Evolutionary conservation across 345 rosid genomes (phyloP).

Genomic region (Ailanthus altissimus): DNA sequence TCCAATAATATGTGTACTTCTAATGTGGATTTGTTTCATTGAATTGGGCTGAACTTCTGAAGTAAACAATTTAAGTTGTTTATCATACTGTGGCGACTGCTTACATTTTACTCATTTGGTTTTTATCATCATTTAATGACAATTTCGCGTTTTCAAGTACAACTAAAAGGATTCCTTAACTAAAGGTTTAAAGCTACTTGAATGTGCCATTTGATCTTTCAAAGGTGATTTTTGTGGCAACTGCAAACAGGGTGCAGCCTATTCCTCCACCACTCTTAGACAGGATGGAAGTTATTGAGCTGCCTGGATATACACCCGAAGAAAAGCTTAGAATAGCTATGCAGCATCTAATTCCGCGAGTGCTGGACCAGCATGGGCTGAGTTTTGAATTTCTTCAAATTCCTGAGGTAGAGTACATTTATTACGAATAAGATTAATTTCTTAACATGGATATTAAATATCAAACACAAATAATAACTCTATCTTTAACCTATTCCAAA

Average conservation of each 20-base stretch:
- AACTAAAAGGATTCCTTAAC: slow-evolving; percentile 51
- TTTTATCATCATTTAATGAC: slow-evolving; percentile 1
- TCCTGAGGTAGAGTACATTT: slow-evolving; percentile 72
- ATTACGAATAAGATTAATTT: neutral
- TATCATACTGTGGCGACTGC: neutral
- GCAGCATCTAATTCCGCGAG: slow-evolving; percentile 93
- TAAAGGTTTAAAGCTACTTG: slow-evolving; percentile 63
- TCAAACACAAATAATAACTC: neutral
- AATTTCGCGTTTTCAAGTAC: slow-evolving; percentile 7
- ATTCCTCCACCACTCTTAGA: slow-evolving; percentile 95
- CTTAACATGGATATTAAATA: neutral
- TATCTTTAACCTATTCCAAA: neutral
- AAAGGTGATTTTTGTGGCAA: slow-evolving; percentile 90
- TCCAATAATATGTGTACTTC: neutral
- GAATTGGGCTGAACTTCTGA: slow-evolving; percentile 10
- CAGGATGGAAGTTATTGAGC: slow-evolving; percentile 97
- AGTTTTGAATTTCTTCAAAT: slow-evolving; percentile 82
- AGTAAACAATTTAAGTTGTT: slow-evolving; percentile 11
- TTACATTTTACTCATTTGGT: neutral
- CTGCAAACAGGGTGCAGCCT: slow-evolving; percentile 93
- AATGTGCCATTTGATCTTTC: slow-evolving; percentile 99
- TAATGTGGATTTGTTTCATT: slow-evolving; percentile 8
- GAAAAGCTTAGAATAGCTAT: slow-evolving; percentile 94
- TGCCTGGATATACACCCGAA: slow-evolving; percentile 96
- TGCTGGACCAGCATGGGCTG: slow-evolving; percentile 93